phyloP scores from a whole-genome alignment of 768 basidiomycete species.

The Astraeus odoratus region DNA sequence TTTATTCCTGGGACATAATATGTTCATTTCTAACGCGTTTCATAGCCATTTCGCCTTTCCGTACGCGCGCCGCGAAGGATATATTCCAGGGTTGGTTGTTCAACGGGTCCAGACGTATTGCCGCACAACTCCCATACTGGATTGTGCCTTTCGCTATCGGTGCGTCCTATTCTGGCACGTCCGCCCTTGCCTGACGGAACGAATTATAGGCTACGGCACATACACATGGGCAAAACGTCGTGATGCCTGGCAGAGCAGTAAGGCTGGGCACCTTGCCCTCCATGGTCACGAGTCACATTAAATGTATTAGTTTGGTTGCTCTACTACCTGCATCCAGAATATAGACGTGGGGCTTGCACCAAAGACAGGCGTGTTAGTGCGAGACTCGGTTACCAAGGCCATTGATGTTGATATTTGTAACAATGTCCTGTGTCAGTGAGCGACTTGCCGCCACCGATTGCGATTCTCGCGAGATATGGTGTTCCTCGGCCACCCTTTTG shows the following conservation, averaged over 20 bases:
- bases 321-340: constrained; percentile 5
- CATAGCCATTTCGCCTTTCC: constrained; percentile 77
- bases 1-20: too few relatives aligned
- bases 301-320: constrained; percentile 9
- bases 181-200: constrained; percentile 1
- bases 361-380: not conserved
- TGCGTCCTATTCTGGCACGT: constrained; percentile 33
- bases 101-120: constrained; percentile 78
- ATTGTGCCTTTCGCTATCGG: constrained; percentile 70
- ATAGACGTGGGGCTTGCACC: constrained; percentile 9
- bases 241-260: constrained; percentile 66
- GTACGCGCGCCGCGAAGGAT: constrained; percentile 65
- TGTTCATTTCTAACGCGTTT: not conserved
- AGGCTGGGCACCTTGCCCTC: constrained; percentile 68
- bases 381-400: too few relatives aligned
- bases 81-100: constrained; percentile 72
- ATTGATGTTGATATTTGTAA: too few relatives aligned
- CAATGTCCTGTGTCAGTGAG: too few relatives aligned
- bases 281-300: constrained; percentile 18
- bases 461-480: too few relatives aligned
- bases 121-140: constrained; percentile 71
- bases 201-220: constrained; percentile 56
- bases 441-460: too few relatives aligned
- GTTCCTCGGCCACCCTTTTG: too few relatives aligned
- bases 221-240: constrained; percentile 75